phyloP scores from a whole-genome alignment of 345 rosid genomes.

The Eucalyptus brandiana region DNA sequence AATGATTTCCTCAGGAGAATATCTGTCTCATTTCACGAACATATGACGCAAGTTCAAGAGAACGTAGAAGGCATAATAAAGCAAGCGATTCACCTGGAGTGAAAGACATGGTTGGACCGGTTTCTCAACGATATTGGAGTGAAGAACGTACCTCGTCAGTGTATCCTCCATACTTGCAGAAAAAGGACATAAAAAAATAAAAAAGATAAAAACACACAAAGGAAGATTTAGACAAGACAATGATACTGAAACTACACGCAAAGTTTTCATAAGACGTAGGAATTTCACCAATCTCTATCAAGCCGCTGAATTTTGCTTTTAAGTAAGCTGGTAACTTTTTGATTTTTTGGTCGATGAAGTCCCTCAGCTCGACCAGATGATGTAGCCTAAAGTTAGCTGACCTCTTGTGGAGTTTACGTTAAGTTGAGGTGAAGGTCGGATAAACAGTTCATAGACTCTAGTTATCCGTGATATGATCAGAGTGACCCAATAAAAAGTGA shows the following conservation, averaged over 20 bases:
- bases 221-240: neutral
- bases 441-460: neutral
- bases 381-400: neutral
- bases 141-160: neutral
- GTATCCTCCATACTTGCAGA: neutral
- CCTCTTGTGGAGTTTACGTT: neutral
- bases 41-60: neutral
- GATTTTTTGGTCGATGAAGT: neutral
- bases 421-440: neutral
- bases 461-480: neutral
- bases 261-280: neutral
- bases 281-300: neutral
- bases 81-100: neutral
- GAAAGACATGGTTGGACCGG: neutral
- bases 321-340: rapidly evolving
- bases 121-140: neutral
- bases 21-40: neutral
- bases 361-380: neutral
- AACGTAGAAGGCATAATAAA: neutral
- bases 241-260: neutral
- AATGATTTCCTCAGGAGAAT: neutral
- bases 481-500: neutral
- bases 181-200: neutral
- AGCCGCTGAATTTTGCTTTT: neutral
- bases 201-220: too few relatives aligned